Conservation (phyloP, 129 eudicot genomes). For the Artemisia annua region DNA sequence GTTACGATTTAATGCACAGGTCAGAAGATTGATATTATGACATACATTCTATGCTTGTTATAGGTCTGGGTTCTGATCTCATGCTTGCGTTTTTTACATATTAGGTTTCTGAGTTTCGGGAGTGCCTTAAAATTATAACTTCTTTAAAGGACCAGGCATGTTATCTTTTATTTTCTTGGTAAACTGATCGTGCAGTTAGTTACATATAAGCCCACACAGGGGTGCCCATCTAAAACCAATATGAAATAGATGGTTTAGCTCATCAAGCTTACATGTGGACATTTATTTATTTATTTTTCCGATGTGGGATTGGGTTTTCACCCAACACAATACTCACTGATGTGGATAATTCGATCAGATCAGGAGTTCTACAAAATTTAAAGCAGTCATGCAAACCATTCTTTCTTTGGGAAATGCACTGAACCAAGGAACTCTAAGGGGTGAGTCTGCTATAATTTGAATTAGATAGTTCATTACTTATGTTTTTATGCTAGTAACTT, state of each 20-base stretch:
- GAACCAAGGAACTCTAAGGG: constrained; percentile 97
- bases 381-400: constrained; percentile 90
- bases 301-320: too few species aligned
- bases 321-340: too few species aligned
- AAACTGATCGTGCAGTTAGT: neutral
- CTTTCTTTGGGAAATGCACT: constrained; percentile 94
- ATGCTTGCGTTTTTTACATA: neutral
- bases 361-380: constrained; percentile 67
- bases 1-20: constrained; percentile 77
- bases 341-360: constrained; percentile 52
- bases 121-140: neutral
- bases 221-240: too few species aligned
- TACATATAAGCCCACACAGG: neutral
- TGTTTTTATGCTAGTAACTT: neutral
- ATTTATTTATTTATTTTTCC: too few species aligned
- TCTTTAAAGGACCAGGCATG: neutral
- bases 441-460: constrained; percentile 23
- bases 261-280: too few species aligned
- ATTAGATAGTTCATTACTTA: too few species aligned
- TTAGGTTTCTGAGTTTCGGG: neutral
- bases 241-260: too few species aligned
- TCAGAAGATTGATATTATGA: constrained; percentile 24
- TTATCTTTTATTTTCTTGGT: neutral
- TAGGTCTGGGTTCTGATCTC: neutral
- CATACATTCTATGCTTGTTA: neutral